Base-by-base conservation (phyloP, 345 rosid species). In the Arabis hirsuta region DNA sequence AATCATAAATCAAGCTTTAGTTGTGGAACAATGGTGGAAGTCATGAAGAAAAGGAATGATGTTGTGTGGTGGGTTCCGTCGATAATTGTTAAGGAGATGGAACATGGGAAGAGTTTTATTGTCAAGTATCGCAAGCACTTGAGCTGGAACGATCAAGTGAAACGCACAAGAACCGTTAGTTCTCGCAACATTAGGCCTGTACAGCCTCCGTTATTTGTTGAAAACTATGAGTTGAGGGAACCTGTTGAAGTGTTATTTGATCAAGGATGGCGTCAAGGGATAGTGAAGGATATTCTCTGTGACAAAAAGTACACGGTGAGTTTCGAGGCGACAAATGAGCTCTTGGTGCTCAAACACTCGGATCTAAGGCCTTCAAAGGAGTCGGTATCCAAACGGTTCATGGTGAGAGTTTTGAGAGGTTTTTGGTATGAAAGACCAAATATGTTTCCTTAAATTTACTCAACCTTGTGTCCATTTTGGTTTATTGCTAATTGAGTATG, bases 61-160 rank as follows among this genome's bases (percentile, higher is more conserved):
- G 87, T 79, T 69, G 69, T 79, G 36, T 32, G 36, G 55, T 88
- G 93, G 93, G 58, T 78, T 63, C 88, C 87, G 55, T 84, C 87
- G 38, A 54, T 83, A 27, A 78, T 88, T 39, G 69, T 88, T 20
- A 80, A 84, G 78, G 87, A 82, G 77, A 62, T 52, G 41, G 84
- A 4, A 56, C 73, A 80, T 5, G 14, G 41, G 9, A 77, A 84
- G 26, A 77, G 79, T 48, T 85, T 76, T 77, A 48, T 74, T 51
- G 90, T 88, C 14, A 85, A 80, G 81, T 73, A 38, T 38, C 52
- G 20, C 26, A 73, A 65, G 31, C 36, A 58, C 69, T 38, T 77
- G 9, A 61, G 27, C 47, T 80, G 64, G 53, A 76, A 72, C 19
- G 87, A 73, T 55, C 43, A 69, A 52, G 72, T 45, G 26, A 56